Conservation (phyloP, 2,329 filamentous ascomycete genomes). For the Trematosphaeria pertusa region DNA sequence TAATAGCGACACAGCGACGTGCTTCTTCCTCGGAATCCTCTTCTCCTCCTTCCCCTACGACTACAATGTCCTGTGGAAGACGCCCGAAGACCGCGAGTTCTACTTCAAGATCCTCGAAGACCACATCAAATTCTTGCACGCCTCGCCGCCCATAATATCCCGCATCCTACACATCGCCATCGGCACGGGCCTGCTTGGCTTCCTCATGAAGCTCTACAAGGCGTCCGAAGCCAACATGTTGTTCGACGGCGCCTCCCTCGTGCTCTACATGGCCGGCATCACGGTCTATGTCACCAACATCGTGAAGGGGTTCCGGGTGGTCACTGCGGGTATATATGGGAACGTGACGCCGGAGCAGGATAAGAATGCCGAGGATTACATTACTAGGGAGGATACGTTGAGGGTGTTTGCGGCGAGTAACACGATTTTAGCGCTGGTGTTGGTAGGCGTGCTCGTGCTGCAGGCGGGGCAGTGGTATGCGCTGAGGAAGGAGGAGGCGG, state of each 20-base stretch:
- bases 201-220: slow-evolving; percentile 93
- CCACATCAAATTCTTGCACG: slow-evolving; percentile 90
- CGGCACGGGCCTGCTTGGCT: slow-evolving; percentile 82
- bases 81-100: slow-evolving; percentile 65
- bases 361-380: slow-evolving; percentile 64
- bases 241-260: slow-evolving; percentile 79
- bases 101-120: slow-evolving; percentile 88
- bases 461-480: slow-evolving; percentile 99
- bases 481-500: slow-evolving; percentile 87
- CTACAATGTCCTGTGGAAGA: slow-evolving; percentile 85
- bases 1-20: slow-evolving; percentile 62
- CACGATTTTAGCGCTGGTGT: slow-evolving; percentile 90
- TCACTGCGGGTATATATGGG: slow-evolving; percentile 74
- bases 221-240: slow-evolving; percentile 94
- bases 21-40: slow-evolving; percentile 97
- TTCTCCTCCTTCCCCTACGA: slow-evolving; percentile 97
- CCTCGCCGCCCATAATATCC: slow-evolving; percentile 87
- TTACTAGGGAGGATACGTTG: slow-evolving; percentile 87
- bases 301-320: slow-evolving; percentile 88
- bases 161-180: slow-evolving; percentile 95
- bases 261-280: slow-evolving; percentile 82
- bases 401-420: slow-evolving; percentile 93
- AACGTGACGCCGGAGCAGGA: slow-evolving; percentile 48
- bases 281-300: slow-evolving; percentile 97
- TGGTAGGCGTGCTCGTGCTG: slow-evolving; percentile 89